Evolutionary conservation across 768 basidiomycete genomes (phyloP).

Genomic region (Hypsizygus marmoreus): DNA sequence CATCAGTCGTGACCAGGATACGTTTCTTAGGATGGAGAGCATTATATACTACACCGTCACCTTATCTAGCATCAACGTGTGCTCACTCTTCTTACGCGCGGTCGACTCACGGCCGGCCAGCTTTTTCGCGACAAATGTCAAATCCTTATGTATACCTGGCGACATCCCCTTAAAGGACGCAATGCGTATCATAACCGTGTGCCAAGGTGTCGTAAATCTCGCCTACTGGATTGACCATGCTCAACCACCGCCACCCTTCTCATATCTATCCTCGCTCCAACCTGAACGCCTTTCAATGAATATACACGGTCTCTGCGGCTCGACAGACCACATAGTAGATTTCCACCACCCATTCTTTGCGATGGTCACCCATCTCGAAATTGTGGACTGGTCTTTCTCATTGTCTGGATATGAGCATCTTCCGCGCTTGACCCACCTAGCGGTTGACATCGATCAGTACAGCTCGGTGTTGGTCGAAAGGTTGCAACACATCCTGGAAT

Average conservation of each 20-base stretch:
- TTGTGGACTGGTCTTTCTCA: constrained; percentile 30
- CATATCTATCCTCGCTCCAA: constrained; percentile 18
- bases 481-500: constrained; percentile 17
- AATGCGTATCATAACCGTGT: constrained; percentile 20
- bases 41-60: constrained; percentile 25
- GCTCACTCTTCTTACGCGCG: constrained; percentile 19
- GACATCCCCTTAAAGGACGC: constrained; percentile 19
- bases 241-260: constrained; percentile 14
- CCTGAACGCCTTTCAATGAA: constrained; percentile 26
- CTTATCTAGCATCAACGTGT: constrained; percentile 15
- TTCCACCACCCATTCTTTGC: constrained; percentile 27
- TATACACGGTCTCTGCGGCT: constrained; percentile 21
- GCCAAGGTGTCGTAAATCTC: constrained; percentile 26
- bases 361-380: constrained; percentile 23
- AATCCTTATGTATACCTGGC: constrained; percentile 27
- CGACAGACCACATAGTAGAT: constrained; percentile 11
- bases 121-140: constrained; percentile 24
- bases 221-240: constrained; percentile 22
- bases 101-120: constrained; percentile 17
- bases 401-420: too few relatives aligned
- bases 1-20: background rate
- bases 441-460: constrained; percentile 21
- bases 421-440: constrained; percentile 25
- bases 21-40: constrained; percentile 21
- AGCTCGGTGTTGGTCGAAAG: constrained; percentile 13